Conservation (phyloP, 208 protist species). For the Acanthamoeba healyi region DNA sequence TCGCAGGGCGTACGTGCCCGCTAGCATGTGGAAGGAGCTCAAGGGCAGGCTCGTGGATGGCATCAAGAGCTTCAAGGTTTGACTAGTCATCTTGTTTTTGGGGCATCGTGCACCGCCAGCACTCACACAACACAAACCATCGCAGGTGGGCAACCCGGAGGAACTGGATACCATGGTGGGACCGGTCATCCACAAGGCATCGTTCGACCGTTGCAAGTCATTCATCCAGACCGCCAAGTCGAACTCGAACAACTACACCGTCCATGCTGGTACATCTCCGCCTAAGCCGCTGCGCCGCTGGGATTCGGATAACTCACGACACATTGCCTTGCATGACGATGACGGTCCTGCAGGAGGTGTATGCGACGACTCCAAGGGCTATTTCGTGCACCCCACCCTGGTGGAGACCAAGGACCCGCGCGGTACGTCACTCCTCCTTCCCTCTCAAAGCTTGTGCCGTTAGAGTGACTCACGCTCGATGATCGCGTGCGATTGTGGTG, state of each 20-base stretch:
- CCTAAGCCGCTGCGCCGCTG: conserved; percentile 74
- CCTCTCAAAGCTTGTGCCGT: conserved; percentile 80
- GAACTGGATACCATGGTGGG: conserved; percentile 93
- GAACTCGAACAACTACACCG: conserved; percentile 84
- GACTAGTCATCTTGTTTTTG: conserved; percentile 2
- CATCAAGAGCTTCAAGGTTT: conserved; percentile 93
- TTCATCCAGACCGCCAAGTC: conserved; percentile 96
- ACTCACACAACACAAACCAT: background rate
- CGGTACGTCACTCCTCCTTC: conserved; percentile 71
- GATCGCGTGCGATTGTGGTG: too few relatives aligned
- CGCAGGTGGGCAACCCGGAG: conserved; percentile 36
- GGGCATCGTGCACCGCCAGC: background rate
- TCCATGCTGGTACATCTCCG: conserved; percentile 87
- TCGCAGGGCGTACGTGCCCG: conserved; percentile 92
- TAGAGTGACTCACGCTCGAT: background rate
- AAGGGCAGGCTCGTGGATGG: conserved; percentile 92
- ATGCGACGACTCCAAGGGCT: conserved; percentile 82
- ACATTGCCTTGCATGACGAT: too few relatives aligned
- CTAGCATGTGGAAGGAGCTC: conserved; percentile 93
- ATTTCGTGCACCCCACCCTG: conserved; percentile 97
- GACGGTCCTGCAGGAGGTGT: conserved; percentile 73
- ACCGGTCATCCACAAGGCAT: conserved; percentile 96
- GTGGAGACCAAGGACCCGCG: conserved; percentile 94
- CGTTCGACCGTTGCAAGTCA: conserved; percentile 95
- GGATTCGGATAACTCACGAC: background rate